Conservation (phyloP, 2,329 filamentous ascomycete species). For the Botrytis galanthina region DNA sequence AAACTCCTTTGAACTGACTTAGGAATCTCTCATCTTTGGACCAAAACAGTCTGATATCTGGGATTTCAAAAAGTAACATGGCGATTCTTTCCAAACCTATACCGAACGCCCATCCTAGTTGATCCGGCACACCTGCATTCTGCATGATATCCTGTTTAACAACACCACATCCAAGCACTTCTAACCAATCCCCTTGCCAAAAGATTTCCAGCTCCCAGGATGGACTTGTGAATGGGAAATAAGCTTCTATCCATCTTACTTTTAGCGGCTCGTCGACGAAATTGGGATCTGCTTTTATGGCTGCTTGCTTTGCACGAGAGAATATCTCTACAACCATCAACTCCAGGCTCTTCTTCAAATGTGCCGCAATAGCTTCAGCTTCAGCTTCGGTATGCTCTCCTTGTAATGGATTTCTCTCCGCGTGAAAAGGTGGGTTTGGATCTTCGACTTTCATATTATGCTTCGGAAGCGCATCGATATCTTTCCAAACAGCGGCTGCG, state of each 20-base stretch:
- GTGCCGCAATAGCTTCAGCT: slow-evolving; percentile 75
- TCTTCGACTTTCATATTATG: slow-evolving; percentile 80
- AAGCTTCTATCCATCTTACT: slow-evolving; percentile 93
- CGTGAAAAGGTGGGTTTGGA: slow-evolving; percentile 73
- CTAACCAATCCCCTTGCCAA: slow-evolving; percentile 93
- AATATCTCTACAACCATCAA: slow-evolving; percentile 89
- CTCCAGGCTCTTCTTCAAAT: slow-evolving; percentile 87
- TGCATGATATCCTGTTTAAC: slow-evolving; percentile 78
- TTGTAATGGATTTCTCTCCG: slow-evolving; percentile 81
- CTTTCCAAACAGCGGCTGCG: slow-evolving; percentile 63
- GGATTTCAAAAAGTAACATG: slow-evolving; percentile 95
- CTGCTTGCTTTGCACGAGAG: slow-evolving; percentile 68
- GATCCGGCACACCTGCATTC: slow-evolving; percentile 70
- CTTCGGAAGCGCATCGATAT: slow-evolving; percentile 67
- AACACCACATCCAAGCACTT: slow-evolving; percentile 90
- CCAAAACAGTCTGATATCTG: slow-evolving; percentile 97
- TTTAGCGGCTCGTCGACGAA: slow-evolving; percentile 68
- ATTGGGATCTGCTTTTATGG: slow-evolving; percentile 49
- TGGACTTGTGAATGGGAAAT: slow-evolving; percentile 94
- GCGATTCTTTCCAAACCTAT: slow-evolving; percentile 91
- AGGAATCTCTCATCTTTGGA: slow-evolving; percentile 80
- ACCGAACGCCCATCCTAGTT: slow-evolving; percentile 93
- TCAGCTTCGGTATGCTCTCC: slow-evolving; percentile 69
- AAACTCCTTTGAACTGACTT: slow-evolving; percentile 72
- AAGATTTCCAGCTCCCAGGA: slow-evolving; percentile 96